Percentiles rank a stretch among this genome's conserved stretches.
Evolutionary conservation across 345 rosid genomes (phyloP).

Genomic region (Tarenaya hassleriana): DNA sequence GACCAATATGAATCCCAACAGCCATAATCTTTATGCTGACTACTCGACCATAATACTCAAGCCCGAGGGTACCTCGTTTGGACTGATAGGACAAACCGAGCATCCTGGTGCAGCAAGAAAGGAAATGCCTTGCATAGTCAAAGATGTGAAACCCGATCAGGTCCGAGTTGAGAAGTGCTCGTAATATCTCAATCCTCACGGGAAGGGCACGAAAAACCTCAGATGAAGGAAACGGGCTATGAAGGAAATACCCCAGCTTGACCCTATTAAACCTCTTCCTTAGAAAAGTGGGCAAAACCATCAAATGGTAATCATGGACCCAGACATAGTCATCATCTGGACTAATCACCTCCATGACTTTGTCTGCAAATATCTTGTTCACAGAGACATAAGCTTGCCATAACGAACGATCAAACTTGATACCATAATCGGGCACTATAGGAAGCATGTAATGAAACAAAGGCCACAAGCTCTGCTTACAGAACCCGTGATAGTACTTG

Average conservation of each 20-base stretch:
- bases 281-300: slow-evolving; percentile 88
- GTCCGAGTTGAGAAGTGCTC: slow-evolving; percentile 79
- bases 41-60: slow-evolving; percentile 83
- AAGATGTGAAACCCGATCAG: slow-evolving; percentile 90
- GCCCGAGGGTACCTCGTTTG: slow-evolving; percentile 84
- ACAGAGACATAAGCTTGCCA: slow-evolving; percentile 94
- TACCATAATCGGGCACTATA: slow-evolving; percentile 79
- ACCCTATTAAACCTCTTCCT: slow-evolving; percentile 83
- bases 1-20: slow-evolving; percentile 83
- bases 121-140: slow-evolving; percentile 92
- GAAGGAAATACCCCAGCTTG: slow-evolving; percentile 91
- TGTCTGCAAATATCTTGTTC: slow-evolving; percentile 91
- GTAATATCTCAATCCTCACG: slow-evolving; percentile 70
- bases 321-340: slow-evolving; percentile 94
- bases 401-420: slow-evolving; percentile 76
- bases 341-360: slow-evolving; percentile 86
- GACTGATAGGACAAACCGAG: slow-evolving; percentile 88
- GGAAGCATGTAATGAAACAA: slow-evolving; percentile 97
- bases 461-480: slow-evolving; percentile 93
- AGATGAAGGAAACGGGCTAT: slow-evolving; percentile 91
- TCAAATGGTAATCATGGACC: slow-evolving; percentile 95
- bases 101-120: slow-evolving; percentile 93
- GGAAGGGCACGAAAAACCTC: slow-evolving; percentile 91
- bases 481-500: slow-evolving; percentile 88
- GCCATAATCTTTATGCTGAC: slow-evolving; percentile 90